A percentile compares a stretch with the other conserved stretches of the same genome.
phyloP scores from a whole-genome alignment of 2,329 filamentous ascomycete genomes.

The Stagonosporopsis vannaccii region DNA sequence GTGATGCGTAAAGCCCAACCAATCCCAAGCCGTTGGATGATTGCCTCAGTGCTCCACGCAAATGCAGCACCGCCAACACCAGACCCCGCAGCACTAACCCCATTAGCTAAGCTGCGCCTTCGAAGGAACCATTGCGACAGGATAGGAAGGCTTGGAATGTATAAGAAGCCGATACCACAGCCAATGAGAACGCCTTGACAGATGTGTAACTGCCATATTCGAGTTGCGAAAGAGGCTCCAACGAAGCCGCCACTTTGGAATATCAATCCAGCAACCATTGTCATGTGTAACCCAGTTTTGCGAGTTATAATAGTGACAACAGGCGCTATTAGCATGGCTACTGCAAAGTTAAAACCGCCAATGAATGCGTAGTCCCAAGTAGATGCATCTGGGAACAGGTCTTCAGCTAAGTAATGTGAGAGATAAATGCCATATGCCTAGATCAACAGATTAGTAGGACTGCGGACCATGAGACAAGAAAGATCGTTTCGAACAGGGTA shows the following conservation, averaged over 20 bases:
- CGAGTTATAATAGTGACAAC: conserved; percentile 40
- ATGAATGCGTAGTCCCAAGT: conserved; percentile 51
- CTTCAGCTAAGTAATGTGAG: conserved; percentile 49
- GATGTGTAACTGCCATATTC: conserved; percentile 53
- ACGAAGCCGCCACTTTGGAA: conserved; percentile 49
- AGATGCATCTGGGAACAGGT: conserved; percentile 45
- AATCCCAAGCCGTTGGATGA: conserved; percentile 47
- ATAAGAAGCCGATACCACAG: conserved; percentile 51
- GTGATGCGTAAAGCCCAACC: conserved; percentile 54
- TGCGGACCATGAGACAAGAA: not conserved
- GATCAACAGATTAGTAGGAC: conserved; percentile 2
- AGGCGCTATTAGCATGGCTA: conserved; percentile 47
- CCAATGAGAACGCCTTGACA: conserved; percentile 53
- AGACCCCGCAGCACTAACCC: conserved; percentile 50
- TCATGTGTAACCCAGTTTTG: conserved; percentile 31
- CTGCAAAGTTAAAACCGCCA: conserved; percentile 50
- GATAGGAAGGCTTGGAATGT: conserved; percentile 49
- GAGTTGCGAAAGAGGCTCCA: conserved; percentile 47
- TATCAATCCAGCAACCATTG: conserved; percentile 44
- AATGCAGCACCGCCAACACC: conserved; percentile 51
- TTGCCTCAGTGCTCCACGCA: conserved; percentile 43
- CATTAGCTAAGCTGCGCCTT: conserved; percentile 51
- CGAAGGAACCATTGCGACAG: conserved; percentile 54
- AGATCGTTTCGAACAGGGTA: not conserved
- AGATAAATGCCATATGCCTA: conserved; percentile 54